Conservation (phyloP, 805 yeast species). For the Priceomyces haplophilus region DNA sequence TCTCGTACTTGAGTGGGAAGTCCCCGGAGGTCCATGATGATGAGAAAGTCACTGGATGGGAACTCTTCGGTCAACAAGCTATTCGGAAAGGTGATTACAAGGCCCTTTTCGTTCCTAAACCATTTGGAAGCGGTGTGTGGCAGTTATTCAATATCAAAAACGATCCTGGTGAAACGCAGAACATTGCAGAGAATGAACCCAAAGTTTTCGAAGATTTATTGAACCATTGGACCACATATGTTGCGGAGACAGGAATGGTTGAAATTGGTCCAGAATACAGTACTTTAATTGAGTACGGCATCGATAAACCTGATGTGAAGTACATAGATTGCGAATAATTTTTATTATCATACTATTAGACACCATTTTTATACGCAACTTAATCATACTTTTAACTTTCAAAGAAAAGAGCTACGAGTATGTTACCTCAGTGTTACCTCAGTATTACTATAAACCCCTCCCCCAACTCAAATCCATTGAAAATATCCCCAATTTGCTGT, state of each 20-base stretch:
- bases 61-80: conserved; percentile 55
- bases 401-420: too few species aligned
- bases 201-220: conserved; percentile 40
- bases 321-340: not conserved
- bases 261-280: conserved; percentile 1
- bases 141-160: conserved; percentile 40
- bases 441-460: too few species aligned
- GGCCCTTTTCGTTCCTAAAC: conserved; percentile 47
- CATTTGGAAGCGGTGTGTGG: conserved; percentile 50
- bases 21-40: conserved; percentile 34
- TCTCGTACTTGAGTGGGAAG: conserved; percentile 28
- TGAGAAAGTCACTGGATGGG: conserved; percentile 53
- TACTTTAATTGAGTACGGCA: not conserved
- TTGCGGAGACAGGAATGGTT: conserved; percentile 45
- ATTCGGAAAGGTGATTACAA: conserved; percentile 49
- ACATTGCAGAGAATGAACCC: conserved; percentile 36
- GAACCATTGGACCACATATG: conserved; percentile 50
- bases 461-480: too few species aligned
- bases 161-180: conserved; percentile 54
- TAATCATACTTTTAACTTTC: too few species aligned
- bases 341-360: too few species aligned
- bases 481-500: too few species aligned
- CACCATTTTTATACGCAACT: too few species aligned
- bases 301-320: not conserved
- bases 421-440: too few species aligned